A percentile compares a stretch with the other conserved stretches of the same genome.
These are phyloP conservation scores for Geotrichum australiense DNA, from an alignment of 1,139 yeast genomes.

Conservation along the genomic window DNA sequence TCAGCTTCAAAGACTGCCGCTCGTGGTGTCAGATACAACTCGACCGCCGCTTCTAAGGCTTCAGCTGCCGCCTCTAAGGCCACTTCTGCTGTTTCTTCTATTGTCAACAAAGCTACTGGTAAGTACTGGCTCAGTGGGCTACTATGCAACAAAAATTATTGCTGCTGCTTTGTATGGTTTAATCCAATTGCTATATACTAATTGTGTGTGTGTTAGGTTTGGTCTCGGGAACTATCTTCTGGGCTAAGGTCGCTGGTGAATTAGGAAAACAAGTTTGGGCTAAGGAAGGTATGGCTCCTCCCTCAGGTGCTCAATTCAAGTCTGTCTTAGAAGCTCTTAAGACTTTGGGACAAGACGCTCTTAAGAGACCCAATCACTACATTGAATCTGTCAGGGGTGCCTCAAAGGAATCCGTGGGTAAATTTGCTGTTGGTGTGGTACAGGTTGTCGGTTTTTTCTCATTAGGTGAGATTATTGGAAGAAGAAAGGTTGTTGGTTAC, in stretches of 20 bases:
- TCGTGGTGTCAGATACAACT: constrained; percentile 19
- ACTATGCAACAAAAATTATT: too few species aligned
- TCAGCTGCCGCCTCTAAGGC: constrained; percentile 42
- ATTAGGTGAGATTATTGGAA: constrained; percentile 93
- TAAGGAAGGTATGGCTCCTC: constrained; percentile 92
- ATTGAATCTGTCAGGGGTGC: constrained; percentile 39
- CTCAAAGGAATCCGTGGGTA: constrained; percentile 51
- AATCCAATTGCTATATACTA: too few species aligned
- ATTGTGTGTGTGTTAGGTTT: neutral
- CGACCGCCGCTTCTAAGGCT: constrained; percentile 19
- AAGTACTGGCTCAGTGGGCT: too few species aligned
- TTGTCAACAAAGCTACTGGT: too few species aligned
- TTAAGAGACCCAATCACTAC: constrained; percentile 34
- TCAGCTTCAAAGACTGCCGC: constrained; percentile 11
- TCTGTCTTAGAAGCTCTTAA: constrained; percentile 56
- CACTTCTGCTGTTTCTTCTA: constrained; percentile 43
- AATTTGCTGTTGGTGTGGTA: constrained; percentile 68
- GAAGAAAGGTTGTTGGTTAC: constrained; percentile 87
- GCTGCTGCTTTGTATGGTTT: too few species aligned
- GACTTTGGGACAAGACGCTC: constrained; percentile 45
- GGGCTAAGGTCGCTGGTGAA: constrained; percentile 86
- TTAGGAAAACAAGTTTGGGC: constrained; percentile 83
- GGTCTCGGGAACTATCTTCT: constrained; percentile 45
- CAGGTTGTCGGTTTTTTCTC: constrained; percentile 90
- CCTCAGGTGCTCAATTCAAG: constrained; percentile 71